Conservation (phyloP, 1,284 basidiomycete species). For the Malassezia furfur region DNA sequence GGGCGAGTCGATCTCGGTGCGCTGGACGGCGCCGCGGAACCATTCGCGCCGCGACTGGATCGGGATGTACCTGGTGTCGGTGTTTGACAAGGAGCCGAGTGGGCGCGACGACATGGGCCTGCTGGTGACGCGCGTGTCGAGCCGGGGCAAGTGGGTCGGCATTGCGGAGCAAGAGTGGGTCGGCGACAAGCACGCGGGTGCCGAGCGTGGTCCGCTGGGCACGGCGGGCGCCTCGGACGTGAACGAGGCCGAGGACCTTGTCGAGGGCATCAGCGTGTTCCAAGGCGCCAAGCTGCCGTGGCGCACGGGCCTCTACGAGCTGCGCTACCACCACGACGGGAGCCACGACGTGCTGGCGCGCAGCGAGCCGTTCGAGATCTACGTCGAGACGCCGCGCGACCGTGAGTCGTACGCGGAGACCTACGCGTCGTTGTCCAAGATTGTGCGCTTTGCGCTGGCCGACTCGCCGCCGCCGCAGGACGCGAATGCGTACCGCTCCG, state of each 20-base stretch:
- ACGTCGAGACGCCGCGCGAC: conserved; percentile 60
- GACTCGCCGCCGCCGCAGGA: neutral
- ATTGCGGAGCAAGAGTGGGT: conserved; percentile 87
- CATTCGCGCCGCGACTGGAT: conserved; percentile 97
- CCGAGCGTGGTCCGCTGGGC: conserved; percentile 21
- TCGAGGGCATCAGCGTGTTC: conserved; percentile 22
- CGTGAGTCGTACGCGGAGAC: conserved; percentile 55
- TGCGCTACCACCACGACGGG: conserved; percentile 54
- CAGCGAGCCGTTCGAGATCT: conserved; percentile 75
- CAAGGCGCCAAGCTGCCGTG: conserved; percentile 61
- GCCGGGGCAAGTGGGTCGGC: conserved; percentile 82
- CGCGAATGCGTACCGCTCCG: neutral
- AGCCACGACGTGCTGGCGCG: conserved; percentile 90
- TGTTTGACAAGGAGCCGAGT: conserved; percentile 5
- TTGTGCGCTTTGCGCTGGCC: conserved; percentile 69
- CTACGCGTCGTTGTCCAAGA: conserved; percentile 54
- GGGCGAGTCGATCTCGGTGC: conserved; percentile 75
- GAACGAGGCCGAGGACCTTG: neutral
- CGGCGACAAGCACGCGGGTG: conserved; percentile 57
- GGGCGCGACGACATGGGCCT: conserved; percentile 16
- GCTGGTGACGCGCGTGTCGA: conserved; percentile 64
- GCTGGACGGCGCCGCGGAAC: conserved; percentile 74
- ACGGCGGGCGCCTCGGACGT: conserved; percentile 1
- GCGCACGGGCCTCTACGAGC: conserved; percentile 76
- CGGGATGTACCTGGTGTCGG: conserved; percentile 61